phyloP scores from a whole-genome alignment of 768 basidiomycete genomes.

The Holtermanniella nyarrowii region DNA sequence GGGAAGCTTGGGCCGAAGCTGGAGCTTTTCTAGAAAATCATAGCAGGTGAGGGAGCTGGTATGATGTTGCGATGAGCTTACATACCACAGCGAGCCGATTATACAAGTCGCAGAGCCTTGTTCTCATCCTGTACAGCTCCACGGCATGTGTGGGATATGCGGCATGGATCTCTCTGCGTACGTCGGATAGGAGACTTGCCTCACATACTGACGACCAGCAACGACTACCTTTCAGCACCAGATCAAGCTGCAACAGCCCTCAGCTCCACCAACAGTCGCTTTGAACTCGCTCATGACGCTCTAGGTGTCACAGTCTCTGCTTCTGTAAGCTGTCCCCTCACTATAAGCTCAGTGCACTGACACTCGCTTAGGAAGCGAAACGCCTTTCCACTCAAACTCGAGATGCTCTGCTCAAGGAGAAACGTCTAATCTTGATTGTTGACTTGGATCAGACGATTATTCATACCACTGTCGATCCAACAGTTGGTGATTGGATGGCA shows the following conservation, averaged over 20 bases:
- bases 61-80: not conserved
- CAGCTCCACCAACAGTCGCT: conserved; percentile 18
- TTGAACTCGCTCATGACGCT: conserved; percentile 77
- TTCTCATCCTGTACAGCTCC: conserved; percentile 85
- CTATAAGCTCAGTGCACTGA: not conserved
- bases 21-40: conserved; percentile 19
- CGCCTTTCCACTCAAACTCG: conserved; percentile 77
- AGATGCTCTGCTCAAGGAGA: conserved; percentile 59
- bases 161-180: conserved; percentile 74
- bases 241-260: conserved; percentile 9
- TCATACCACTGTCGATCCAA: conserved; percentile 96
- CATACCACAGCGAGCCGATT: conserved; percentile 22
- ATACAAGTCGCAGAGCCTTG: conserved; percentile 76
- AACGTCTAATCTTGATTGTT: conserved; percentile 86
- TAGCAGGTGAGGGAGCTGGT: conserved; percentile 11
- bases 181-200: conserved; percentile 3
- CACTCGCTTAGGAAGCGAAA: conserved; percentile 55
- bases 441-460: conserved; percentile 99
- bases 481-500: conserved; percentile 91
- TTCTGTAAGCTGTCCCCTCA: conserved; percentile 9
- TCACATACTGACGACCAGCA: conserved; percentile 11
- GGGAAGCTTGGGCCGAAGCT: conserved; percentile 43
- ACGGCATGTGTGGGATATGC: conserved; percentile 84
- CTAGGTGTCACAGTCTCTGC: conserved; percentile 83
- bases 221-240: conserved; percentile 29